phyloP scores from a whole-genome alignment of 805 yeast species.

The Jamesozyma hellenica region DNA sequence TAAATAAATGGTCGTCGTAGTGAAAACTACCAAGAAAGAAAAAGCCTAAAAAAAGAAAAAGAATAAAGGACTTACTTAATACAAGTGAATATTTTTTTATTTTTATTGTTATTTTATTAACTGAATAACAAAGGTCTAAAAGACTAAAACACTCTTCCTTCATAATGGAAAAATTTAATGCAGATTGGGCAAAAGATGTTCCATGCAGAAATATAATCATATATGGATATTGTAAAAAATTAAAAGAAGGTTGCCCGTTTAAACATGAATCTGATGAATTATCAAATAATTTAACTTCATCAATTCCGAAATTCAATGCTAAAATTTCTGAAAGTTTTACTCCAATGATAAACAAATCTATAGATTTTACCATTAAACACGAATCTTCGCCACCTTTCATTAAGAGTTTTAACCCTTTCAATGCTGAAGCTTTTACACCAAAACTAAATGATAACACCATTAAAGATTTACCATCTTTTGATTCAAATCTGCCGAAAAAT shows the following conservation, averaged over 20 bases:
- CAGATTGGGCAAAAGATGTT: conserved; percentile 55
- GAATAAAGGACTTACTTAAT: no score
- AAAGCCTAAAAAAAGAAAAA: no score
- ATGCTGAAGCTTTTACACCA: conserved; percentile 24
- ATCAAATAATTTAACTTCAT: conserved; percentile 5
- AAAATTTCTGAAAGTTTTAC: conserved; percentile 46
- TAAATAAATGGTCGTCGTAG: no score
- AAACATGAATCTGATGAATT: conserved; percentile 44
- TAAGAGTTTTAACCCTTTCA: conserved; percentile 27
- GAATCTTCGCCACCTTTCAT: conserved; percentile 5
- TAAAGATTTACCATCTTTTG: no score
- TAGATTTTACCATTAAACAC: conserved; percentile 2
- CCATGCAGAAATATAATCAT: conserved; percentile 77
- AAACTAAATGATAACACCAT: conserved; percentile 15
- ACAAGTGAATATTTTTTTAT: no score
- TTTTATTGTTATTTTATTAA: no score
- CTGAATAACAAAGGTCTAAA: no score
- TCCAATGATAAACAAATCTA: conserved; percentile 28
- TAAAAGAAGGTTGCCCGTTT: conserved; percentile 79
- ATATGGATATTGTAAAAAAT: conserved; percentile 82
- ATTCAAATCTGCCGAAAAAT: no score
- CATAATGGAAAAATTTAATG: conserved; percentile 24
- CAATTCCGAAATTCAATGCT: conserved; percentile 37
- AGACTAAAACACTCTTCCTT: no score
- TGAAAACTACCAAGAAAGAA: no score